phyloP scores from a whole-genome alignment of 495 filamentous ascomycete genomes.

The Tuber umbilicatum region DNA sequence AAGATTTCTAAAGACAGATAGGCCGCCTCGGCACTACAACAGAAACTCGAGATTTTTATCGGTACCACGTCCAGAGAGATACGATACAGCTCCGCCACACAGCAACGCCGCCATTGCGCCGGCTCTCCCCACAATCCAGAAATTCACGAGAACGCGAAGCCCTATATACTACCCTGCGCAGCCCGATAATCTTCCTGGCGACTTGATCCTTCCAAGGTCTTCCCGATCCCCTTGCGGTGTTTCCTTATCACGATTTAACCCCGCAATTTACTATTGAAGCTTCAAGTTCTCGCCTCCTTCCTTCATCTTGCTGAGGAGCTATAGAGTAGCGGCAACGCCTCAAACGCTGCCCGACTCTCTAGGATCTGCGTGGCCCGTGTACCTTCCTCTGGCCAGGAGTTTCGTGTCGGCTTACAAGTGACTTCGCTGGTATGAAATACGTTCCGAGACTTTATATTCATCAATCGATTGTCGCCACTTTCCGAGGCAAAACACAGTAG shows the following conservation, averaged over 20 bases:
- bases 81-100: not conserved
- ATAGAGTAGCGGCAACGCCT: not conserved
- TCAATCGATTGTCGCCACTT: not conserved
- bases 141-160: not conserved
- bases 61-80: not conserved
- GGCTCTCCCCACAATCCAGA: not conserved
- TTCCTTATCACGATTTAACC: not conserved
- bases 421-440: slow-evolving; percentile 1
- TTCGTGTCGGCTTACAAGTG: not conserved
- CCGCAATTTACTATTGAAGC: not conserved
- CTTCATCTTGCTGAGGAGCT: not conserved
- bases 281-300: not conserved
- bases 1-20: not conserved
- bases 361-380: not conserved
- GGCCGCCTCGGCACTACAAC: not conserved
- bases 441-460: not conserved
- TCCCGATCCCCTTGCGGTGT: not conserved
- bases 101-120: not conserved
- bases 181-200: not conserved
- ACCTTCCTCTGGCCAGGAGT: not conserved
- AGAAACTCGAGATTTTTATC: not conserved
- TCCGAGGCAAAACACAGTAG: not conserved
- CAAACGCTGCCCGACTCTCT: not conserved
- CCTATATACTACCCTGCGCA: not conserved
- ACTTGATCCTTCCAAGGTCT: not conserved